Evolutionary conservation across 2,329 filamentous ascomycete species (phyloP).

Genomic region (Reticulascus tulasneorum): DNA sequence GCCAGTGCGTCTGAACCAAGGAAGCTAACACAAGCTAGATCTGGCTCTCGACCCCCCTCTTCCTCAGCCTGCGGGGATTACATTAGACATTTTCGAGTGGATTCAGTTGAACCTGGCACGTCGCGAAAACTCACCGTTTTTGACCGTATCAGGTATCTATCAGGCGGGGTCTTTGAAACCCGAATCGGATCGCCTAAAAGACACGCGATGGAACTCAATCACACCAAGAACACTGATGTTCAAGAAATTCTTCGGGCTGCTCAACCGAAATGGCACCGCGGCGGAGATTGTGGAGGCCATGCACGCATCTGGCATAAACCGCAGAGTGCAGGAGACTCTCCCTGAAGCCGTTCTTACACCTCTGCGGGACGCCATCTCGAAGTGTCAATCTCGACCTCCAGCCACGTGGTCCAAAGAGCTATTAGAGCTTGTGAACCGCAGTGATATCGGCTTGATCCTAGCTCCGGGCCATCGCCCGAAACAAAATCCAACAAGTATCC

Average conservation of each 20-base stretch:
- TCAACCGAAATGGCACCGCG: constrained; percentile 47
- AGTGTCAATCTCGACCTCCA: constrained; percentile 79
- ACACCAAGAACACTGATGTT: constrained; percentile 69
- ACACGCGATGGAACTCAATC: constrained; percentile 40
- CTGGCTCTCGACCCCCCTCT: constrained; percentile 18
- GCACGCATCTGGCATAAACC: constrained; percentile 63
- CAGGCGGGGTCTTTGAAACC: constrained; percentile 31
- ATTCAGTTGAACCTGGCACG: constrained; percentile 43
- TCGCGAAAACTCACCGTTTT: constrained; percentile 30
- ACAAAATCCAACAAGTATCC: constrained; percentile 30
- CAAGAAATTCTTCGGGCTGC: constrained; percentile 59
- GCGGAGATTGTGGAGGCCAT: constrained; percentile 71
- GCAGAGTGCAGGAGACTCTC: constrained; percentile 70
- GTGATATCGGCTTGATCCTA: constrained; percentile 71
- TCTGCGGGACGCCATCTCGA: constrained; percentile 77
- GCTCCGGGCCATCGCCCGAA: constrained; percentile 38
- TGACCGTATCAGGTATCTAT: constrained; percentile 42
- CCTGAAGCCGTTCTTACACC: constrained; percentile 80
- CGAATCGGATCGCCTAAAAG: constrained; percentile 29
- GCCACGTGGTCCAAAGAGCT: constrained; percentile 69
- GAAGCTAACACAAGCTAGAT: constrained; percentile 21
- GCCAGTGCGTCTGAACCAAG: no score
- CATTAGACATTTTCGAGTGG: constrained; percentile 46
- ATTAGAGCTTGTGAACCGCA: constrained; percentile 72
- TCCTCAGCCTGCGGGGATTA: constrained; percentile 24